Base-by-base conservation (phyloP, 2,329 filamentous ascomycete genomes). In the Coleophoma crateriformis region DNA sequence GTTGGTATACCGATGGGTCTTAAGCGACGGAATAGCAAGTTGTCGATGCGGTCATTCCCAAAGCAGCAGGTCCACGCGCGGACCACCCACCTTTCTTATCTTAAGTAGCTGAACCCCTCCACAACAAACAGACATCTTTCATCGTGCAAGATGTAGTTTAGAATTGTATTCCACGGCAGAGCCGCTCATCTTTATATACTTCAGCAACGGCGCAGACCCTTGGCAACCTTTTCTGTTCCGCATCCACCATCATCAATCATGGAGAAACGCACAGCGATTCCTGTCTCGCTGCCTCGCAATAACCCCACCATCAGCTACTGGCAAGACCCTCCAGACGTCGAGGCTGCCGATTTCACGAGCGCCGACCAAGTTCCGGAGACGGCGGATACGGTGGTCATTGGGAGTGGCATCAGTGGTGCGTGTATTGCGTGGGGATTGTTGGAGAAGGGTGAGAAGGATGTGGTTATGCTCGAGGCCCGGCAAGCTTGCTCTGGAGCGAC, bases 391-490 rank as follows among this genome's bases (percentile, higher is more conserved):
- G 46, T 59, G 1, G 54, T 61, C 12, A 56, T 61, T 33, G 60
- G 60, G 2, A 56, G 57, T 41, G 60, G 60, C 1, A 59, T 61
- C 17, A 56, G 52, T 1, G 60, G 60, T 17, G 51, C 57, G 3
- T 41, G 45, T 15, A 43, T 57, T 8, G 60, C 60, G 0, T 57
- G 52, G 50, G 53, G 55, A 35, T 51, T 70, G 6, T 51, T 67
- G 7, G 20, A 46, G 3, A 54, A 58, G n/a, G 46, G 19, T 14
- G 43, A 50, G 5, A 46, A 58, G 2, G 45, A 50, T 3, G 54
- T 69, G 17, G 46, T 65, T 1, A 64, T 70, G 60, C 54, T 70
- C 4, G 67, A 69, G 47, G 66, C 65, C 1, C 59, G 67, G 5
- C 60, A 62, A 12, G 58, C 66, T 5, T 66, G 64, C 20, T 67